Conservation (phyloP, 768 basidiomycete species). For the Leccinum rimulosum region DNA sequence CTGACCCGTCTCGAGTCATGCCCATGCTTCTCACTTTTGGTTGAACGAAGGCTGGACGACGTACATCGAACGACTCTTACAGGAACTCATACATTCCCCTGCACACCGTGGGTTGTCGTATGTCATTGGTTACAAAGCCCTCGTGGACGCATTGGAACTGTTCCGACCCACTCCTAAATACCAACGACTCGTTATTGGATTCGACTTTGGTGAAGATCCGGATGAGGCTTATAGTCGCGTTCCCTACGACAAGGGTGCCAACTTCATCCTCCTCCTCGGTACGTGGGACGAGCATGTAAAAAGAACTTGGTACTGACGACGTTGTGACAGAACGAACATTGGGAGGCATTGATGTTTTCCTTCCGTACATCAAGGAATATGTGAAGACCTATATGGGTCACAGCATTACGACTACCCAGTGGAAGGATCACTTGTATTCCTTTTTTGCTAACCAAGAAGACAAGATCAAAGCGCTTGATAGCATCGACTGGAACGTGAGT, state of each 20-base stretch:
- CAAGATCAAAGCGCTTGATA: slow-evolving; percentile 47
- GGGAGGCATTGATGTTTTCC: slow-evolving; percentile 54
- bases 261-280: slow-evolving; percentile 85
- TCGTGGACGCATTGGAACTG: slow-evolving; percentile 66
- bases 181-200: slow-evolving; percentile 76
- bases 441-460: slow-evolving; percentile 46
- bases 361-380: slow-evolving; percentile 57
- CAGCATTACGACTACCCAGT: slow-evolving; percentile 56
- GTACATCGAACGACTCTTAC: slow-evolving; percentile 84
- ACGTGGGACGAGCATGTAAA: not conserved
- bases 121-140: slow-evolving; percentile 68
- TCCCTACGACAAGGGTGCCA: slow-evolving; percentile 90
- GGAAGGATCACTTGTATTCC: slow-evolving; percentile 55
- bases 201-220: slow-evolving; percentile 69
- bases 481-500: slow-evolving; percentile 57
- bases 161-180: slow-evolving; percentile 63
- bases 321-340: slow-evolving; percentile 43
- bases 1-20: slow-evolving; percentile 43
- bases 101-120: slow-evolving; percentile 79
- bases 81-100: slow-evolving; percentile 64
- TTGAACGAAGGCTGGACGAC: slow-evolving; percentile 95
- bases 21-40: slow-evolving; percentile 80
- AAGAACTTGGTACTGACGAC: not conserved
- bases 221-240: slow-evolving; percentile 74
- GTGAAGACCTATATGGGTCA: slow-evolving; percentile 52